A percentile compares a stretch with the other conserved stretches of the same genome.
Evolutionary conservation across 169 alveolate genomes (phyloP).

Genomic region (Plasmodium vivax): DNA sequence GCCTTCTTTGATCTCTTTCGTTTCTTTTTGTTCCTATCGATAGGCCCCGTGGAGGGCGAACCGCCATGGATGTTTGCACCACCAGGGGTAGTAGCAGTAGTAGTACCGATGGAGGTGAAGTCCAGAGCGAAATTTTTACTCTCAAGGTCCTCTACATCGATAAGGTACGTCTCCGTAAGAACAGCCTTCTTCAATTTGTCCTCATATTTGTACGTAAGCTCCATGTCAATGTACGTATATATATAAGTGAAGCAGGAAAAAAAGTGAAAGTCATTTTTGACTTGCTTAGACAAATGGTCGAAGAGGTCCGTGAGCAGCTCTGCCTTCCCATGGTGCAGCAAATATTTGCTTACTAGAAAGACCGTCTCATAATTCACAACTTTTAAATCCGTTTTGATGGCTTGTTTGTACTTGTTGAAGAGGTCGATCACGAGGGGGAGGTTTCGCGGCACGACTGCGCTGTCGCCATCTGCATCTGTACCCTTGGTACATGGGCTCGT

Average conservation of each 20-base stretch:
- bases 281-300: slow-evolving; percentile 25
- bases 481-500: not conserved
- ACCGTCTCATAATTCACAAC: slow-evolving; percentile 36
- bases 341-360: slow-evolving; percentile 57
- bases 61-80: not conserved
- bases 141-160: slow-evolving; percentile 71
- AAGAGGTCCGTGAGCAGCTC: slow-evolving; percentile 20
- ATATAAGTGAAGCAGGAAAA: slow-evolving; percentile 32
- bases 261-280: slow-evolving; percentile 18
- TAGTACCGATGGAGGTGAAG: not conserved
- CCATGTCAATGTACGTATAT: slow-evolving; percentile 49
- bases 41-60: not conserved
- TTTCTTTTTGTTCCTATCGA: slow-evolving; percentile 11
- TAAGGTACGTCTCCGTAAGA: slow-evolving; percentile 46
- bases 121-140: slow-evolving; percentile 19
- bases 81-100: not conserved
- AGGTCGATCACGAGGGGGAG: slow-evolving; percentile 7
- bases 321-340: slow-evolving; percentile 4
- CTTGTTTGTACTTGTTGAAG: slow-evolving; percentile 50
- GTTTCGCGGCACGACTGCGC: not conserved
- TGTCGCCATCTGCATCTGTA: not conserved
- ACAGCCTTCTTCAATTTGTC: slow-evolving; percentile 44
- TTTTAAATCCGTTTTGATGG: slow-evolving; percentile 3
- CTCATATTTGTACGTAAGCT: slow-evolving; percentile 28
- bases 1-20: slow-evolving; percentile 8